These are phyloP conservation scores for Trichoderma cornu-damae DNA, from an alignment of 2,329 filamentous ascomycete species.

Conservation along the genomic window DNA sequence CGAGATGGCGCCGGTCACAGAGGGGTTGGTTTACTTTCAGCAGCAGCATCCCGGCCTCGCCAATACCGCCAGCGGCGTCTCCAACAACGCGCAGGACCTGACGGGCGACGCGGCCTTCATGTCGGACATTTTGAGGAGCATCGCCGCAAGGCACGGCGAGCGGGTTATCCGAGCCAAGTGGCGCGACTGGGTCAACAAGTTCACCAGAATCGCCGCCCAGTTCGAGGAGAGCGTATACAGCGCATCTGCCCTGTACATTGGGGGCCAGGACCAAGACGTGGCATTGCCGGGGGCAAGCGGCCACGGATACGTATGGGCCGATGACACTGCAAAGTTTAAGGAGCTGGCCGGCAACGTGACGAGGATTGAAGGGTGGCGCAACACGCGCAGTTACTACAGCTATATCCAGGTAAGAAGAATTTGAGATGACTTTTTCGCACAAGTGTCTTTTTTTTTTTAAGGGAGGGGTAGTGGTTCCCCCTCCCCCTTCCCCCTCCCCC, in stretches of 20 bases:
- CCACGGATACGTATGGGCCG: conserved; percentile 93
- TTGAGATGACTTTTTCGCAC: too few relatives aligned
- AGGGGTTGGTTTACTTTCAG: conserved; percentile 83
- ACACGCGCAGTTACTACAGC: conserved; percentile 90
- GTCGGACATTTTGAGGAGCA: conserved; percentile 75
- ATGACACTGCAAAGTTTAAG: conserved; percentile 71
- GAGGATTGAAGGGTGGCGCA: conserved; percentile 93
- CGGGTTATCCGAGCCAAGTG: conserved; percentile 87
- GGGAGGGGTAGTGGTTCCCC: too few relatives aligned
- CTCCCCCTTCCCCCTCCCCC: too few relatives aligned
- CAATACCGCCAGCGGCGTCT: conserved; percentile 41
- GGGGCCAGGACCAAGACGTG: conserved; percentile 64
- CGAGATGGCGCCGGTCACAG: conserved; percentile 72
- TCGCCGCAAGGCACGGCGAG: conserved; percentile 81
- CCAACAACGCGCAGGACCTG: conserved; percentile 53
- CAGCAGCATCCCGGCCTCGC: conserved; percentile 63
- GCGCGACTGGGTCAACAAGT: conserved; percentile 90
- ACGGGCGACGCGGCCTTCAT: conserved; percentile 90
- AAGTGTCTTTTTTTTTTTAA: too few relatives aligned
- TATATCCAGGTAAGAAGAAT: conserved; percentile 80
- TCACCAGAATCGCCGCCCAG: conserved; percentile 84
- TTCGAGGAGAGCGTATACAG: conserved; percentile 97
- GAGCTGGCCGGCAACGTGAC: conserved; percentile 90
- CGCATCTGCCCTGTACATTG: conserved; percentile 81
- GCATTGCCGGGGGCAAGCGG: conserved; percentile 59